Evolutionary conservation across 345 rosid genomes (phyloP).

Genomic region (Camelina neglecta): DNA sequence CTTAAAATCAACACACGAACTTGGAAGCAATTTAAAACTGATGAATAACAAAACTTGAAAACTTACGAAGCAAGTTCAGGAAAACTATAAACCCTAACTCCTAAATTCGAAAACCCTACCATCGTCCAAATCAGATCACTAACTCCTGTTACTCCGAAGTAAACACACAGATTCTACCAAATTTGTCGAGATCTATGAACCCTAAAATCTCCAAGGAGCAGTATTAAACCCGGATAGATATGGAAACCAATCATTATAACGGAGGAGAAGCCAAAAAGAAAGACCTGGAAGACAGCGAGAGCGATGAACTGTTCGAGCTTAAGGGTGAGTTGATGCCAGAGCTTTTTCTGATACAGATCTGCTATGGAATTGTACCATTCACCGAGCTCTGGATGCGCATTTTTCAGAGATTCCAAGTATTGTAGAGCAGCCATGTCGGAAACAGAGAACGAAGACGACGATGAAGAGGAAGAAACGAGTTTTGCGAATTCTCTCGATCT

Average conservation of each 20-base stretch:
- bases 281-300: constrained; percentile 82
- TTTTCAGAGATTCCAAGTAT: constrained; percentile 76
- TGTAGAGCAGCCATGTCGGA: constrained; percentile 86
- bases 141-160: not conserved
- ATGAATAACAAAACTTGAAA: not conserved
- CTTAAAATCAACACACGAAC: not conserved
- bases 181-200: constrained; percentile 37
- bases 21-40: constrained; percentile 13
- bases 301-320: constrained; percentile 98
- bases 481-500: constrained; percentile 23
- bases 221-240: not conserved
- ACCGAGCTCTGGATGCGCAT: constrained; percentile 75
- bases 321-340: constrained; percentile 99
- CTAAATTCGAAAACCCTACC: not conserved
- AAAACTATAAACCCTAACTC: constrained; percentile 15
- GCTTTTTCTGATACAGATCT: constrained; percentile 98
- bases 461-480: not conserved
- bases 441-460: constrained; percentile 23
- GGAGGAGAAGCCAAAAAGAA: not conserved
- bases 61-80: constrained; percentile 9
- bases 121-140: not conserved
- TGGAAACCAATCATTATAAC: not conserved
- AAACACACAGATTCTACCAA: not conserved
- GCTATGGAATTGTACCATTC: constrained; percentile 92
- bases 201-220: constrained; percentile 18